phyloP scores from a whole-genome alignment of 2,329 filamentous ascomycete species.

The Apiospora rasikravindrae region DNA sequence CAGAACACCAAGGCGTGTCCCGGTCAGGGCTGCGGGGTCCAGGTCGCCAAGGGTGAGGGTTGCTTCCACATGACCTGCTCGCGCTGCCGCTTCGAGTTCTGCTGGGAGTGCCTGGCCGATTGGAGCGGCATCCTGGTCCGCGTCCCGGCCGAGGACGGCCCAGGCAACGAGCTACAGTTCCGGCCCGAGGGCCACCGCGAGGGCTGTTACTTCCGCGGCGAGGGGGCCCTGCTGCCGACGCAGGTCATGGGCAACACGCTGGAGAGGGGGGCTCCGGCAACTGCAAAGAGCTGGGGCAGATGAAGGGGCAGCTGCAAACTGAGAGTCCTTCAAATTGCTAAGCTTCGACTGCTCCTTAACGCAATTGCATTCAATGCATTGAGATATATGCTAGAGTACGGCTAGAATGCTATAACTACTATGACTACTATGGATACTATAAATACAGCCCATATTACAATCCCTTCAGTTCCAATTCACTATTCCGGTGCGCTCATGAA shows the following conservation, averaged over 20 bases:
- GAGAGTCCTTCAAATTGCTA: background rate
- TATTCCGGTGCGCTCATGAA: background rate
- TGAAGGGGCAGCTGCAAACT: background rate
- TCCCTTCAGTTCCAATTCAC: background rate
- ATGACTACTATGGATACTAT: too few relatives aligned
- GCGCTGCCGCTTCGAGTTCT: constrained; percentile 28
- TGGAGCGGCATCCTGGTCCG: constrained; percentile 26
- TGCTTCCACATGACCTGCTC: constrained; percentile 29
- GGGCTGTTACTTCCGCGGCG: constrained; percentile 29
- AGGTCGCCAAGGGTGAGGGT: constrained; percentile 31
- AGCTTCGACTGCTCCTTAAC: background rate
- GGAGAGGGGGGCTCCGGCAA: constrained; percentile 22
- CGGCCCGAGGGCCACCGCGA: constrained; percentile 24
- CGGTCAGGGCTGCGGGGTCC: constrained; percentile 29
- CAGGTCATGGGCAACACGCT: constrained; percentile 25
- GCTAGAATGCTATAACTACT: background rate
- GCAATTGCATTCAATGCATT: background rate
- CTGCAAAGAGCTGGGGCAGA: background rate
- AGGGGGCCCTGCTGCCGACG: constrained; percentile 23
- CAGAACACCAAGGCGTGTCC: constrained; percentile 34
- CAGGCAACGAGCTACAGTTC: constrained; percentile 20
- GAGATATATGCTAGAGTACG: background rate
- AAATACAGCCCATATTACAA: background rate
- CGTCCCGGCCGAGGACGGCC: constrained; percentile 11
- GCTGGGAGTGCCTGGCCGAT: constrained; percentile 38